phyloP scores from a whole-genome alignment of 1,139 yeast genomes.

The Yamadazyma siamensis region DNA sequence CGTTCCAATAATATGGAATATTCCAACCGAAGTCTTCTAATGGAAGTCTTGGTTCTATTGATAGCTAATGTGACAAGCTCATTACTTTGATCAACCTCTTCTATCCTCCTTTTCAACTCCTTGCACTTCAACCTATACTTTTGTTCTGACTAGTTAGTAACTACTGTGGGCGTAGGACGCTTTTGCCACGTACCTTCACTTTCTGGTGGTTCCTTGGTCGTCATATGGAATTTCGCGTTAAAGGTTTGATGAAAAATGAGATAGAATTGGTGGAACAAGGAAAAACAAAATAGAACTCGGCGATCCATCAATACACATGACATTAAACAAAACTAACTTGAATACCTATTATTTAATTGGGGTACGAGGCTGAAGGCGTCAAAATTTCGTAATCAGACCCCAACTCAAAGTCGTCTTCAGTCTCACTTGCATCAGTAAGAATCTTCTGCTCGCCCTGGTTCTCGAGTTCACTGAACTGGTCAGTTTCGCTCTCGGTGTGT shows the following conservation, averaged over 20 bases:
- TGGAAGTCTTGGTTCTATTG: constrained; percentile 71
- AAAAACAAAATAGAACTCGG: too few relatives aligned
- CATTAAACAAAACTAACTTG: too few relatives aligned
- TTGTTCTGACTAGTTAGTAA: constrained; percentile 26
- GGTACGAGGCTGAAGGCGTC: constrained; percentile 20
- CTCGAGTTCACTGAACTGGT: constrained; percentile 21
- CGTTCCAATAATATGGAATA: constrained; percentile 77
- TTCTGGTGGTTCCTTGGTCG: constrained; percentile 35
- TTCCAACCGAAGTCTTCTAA: constrained; percentile 78
- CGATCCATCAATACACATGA: too few relatives aligned
- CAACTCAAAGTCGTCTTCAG: constrained; percentile 18
- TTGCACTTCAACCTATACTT: constrained; percentile 59
- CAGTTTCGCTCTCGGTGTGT: constrained; percentile 15
- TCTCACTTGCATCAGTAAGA: too few relatives aligned
- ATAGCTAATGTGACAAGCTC: constrained; percentile 77
- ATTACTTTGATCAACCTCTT: constrained; percentile 75
- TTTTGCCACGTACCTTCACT: constrained; percentile 36
- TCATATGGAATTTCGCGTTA: constrained; percentile 8
- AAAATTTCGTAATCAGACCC: constrained; percentile 41
- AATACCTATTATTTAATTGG: constrained; percentile 1
- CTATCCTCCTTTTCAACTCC: constrained; percentile 69
- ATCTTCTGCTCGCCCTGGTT: constrained; percentile 10
- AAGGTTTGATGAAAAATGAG: neutral
- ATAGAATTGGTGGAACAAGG: too few relatives aligned
- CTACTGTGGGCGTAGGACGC: neutral